Conservation (phyloP, 169 alveolate species). For the Plasmodium reichenowi region DNA sequence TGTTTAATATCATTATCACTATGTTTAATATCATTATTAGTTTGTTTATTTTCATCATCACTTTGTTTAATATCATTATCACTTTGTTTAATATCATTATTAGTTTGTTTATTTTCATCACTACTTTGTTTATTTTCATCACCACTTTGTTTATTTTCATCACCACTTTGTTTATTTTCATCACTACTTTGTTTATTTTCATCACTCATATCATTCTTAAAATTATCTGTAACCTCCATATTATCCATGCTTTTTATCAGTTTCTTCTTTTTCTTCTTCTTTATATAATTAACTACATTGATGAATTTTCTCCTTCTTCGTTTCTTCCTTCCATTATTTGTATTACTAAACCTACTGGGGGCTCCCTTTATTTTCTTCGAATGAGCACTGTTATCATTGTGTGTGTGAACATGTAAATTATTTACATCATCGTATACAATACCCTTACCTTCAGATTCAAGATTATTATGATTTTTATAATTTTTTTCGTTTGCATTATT, state of each 20-base stretch:
- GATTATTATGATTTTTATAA: background rate
- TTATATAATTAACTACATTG: conserved; percentile 54
- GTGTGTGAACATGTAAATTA: background rate
- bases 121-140: background rate
- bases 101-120: background rate
- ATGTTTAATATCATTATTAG: background rate
- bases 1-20: background rate
- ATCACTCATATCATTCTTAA: background rate
- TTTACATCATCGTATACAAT: background rate
- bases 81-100: background rate
- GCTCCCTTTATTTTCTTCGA: background rate
- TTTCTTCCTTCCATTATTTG: conserved; percentile 8
- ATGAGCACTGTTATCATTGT: background rate
- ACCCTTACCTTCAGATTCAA: background rate
- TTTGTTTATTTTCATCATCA: background rate
- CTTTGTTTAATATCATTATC: background rate
- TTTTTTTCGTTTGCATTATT: background rate
- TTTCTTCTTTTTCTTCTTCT: conserved; percentile 52
- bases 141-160: background rate
- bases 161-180: background rate
- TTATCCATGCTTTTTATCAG: conserved; percentile 23
- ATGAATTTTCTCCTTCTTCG: conserved; percentile 45
- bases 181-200: background rate
- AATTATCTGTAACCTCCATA: background rate
- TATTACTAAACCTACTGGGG: background rate